Evolutionary conservation across 164 flowering plant species (phyloP), one percentile per base, ranked within the genome.

Genomic region (Warburgia ugandensis): DNA sequence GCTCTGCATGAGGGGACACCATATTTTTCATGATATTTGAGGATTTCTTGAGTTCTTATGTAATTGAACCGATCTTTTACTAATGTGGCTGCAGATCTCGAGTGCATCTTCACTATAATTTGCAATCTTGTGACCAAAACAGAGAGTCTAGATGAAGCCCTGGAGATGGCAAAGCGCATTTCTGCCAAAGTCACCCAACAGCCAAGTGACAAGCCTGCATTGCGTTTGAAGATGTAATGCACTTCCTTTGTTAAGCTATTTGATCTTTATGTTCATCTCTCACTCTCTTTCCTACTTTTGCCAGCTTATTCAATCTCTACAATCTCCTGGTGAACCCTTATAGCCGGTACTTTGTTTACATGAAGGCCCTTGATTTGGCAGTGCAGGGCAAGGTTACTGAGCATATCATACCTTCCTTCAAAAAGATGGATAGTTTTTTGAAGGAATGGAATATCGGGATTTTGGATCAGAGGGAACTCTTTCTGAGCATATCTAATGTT

Each of bases 251-350:
- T 36, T 44, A 44, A 12, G 16, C 25, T 25, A 42, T 28, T 37
- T 29, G 7, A 21, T 11, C 13, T 14, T 29, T 29, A 4, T 50
- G 20, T n/a, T 45, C 48, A 9, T 19, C 1, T 56, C 49, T 59
- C 50, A 48, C 45, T 45, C 23, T 21, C 43, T 51, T 37, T 22
- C 45, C 21, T 20, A 14, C 39, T 48, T 36, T 64, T 48, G 67
- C 46, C 82, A 94, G 99, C 67, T 59, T 92, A 77, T 80, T 92
- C 76, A 92, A 78, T 62, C 78, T 92, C 42, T 86, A 88, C 73
- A 92, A 86, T 56, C 79, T 92, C 5, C 67, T 92, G 78, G 89
- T 74, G 65, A 72, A 73, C 50, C 84, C 97, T 32, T 78, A 75
- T 62, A 72, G 89, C 73, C 78, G 74, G 46, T 89, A 77, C 68